These are phyloP conservation scores for Teratosphaeria epicoccoides DNA, from an alignment of 2,329 filamentous ascomycete genomes.

Conservation along the genomic window DNA sequence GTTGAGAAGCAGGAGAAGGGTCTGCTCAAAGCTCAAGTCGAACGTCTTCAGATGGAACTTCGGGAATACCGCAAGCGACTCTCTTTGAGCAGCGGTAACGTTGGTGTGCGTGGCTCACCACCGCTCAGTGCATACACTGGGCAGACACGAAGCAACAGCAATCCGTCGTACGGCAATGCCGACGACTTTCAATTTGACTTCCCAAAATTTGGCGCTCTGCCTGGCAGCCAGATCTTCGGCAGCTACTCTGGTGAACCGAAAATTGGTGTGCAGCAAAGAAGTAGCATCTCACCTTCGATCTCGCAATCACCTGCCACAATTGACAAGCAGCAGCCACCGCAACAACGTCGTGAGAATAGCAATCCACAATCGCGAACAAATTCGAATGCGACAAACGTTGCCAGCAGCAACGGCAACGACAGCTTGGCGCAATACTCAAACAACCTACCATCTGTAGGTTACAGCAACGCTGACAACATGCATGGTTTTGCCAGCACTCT, in stretches of 20 bases:
- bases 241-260: constrained; percentile 18
- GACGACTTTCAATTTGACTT: constrained; percentile 83
- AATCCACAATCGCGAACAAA: constrained; percentile 24
- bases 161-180: constrained; percentile 29
- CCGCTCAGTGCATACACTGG: constrained; percentile 27
- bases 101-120: constrained; percentile 36
- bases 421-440: constrained; percentile 9
- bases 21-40: constrained; percentile 73
- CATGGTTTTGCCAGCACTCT: constrained; percentile 25
- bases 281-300: constrained; percentile 17
- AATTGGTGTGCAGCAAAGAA: constrained; percentile 30
- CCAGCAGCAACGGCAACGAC: constrained; percentile 15
- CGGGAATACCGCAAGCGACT: constrained; percentile 74
- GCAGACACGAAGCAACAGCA: constrained; percentile 21
- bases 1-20: constrained; percentile 76
- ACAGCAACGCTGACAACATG: constrained; percentile 26
- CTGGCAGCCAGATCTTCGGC: constrained; percentile 41
- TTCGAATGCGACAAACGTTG: constrained; percentile 10
- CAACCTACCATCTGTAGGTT: constrained; percentile 16
- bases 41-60: constrained; percentile 74
- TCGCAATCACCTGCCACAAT: constrained; percentile 12
- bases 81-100: constrained; percentile 45
- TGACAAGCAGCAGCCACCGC: background rate
- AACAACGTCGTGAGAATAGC: constrained; percentile 14
- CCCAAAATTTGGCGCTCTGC: constrained; percentile 76